Evolutionary conservation across 148 eudicot species (phyloP).

Genomic region (Suaeda aralocaspica): DNA sequence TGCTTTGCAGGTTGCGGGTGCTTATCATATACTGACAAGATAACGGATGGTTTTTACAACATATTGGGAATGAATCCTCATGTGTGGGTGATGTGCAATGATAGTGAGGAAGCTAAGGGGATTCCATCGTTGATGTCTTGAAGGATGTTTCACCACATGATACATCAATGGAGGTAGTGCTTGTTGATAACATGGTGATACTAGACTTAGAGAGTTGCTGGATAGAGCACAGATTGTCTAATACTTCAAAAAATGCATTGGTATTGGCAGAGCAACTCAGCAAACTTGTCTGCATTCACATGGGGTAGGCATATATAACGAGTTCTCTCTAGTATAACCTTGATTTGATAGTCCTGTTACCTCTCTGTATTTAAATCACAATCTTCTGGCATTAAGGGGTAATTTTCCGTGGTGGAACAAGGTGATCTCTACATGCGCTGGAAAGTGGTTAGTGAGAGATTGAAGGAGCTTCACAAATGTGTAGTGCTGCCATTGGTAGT

Average conservation of each 20-base stretch:
- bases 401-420: slow-evolving; percentile 74
- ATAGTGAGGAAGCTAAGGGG: slow-evolving; percentile 51
- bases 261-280: slow-evolving; percentile 73
- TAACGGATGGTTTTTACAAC: slow-evolving; percentile 88
- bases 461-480: slow-evolving; percentile 62
- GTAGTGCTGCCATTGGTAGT: slow-evolving; percentile 84
- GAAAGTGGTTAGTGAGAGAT: slow-evolving; percentile 56
- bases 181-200: slow-evolving; percentile 64
- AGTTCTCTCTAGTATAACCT: neutral
- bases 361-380: slow-evolving; percentile 4
- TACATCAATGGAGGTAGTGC: slow-evolving; percentile 75
- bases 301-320: slow-evolving; percentile 59
- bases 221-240: slow-evolving; percentile 65
- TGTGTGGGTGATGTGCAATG: slow-evolving; percentile 85
- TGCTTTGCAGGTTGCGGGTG: slow-evolving; percentile 66
- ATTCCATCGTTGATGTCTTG: slow-evolving; percentile 69
- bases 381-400: slow-evolving; percentile 58
- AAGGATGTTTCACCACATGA: slow-evolving; percentile 61
- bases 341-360: neutral
- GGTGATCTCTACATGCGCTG: slow-evolving; percentile 69
- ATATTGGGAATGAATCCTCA: slow-evolving; percentile 92
- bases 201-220: slow-evolving; percentile 69
- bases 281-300: slow-evolving; percentile 67
- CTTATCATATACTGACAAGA: slow-evolving; percentile 79
- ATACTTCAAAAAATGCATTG: slow-evolving; percentile 53